These are phyloP conservation scores for Pythium biforme DNA, from an alignment of 352 stramenopile genomes.

Conservation along the genomic window DNA sequence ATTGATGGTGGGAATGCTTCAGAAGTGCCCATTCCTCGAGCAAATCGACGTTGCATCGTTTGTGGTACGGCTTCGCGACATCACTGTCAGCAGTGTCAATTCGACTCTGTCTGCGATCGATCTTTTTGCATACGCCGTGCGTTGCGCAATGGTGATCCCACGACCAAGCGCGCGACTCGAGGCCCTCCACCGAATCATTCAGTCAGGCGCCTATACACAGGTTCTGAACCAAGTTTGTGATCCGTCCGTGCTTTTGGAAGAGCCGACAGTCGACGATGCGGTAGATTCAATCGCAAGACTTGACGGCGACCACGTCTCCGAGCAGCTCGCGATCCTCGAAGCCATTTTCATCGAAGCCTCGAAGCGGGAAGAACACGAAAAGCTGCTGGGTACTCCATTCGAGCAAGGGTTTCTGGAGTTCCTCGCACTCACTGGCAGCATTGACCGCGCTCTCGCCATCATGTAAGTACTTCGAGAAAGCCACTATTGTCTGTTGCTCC, in stretches of 20 bases:
- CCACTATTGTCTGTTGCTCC: background rate
- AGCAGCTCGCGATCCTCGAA: slow-evolving; percentile 30
- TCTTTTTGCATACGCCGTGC: slow-evolving; percentile 28
- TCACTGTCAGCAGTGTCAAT: slow-evolving; percentile 10
- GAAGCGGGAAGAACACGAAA: slow-evolving; percentile 23
- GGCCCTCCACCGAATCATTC: slow-evolving; percentile 34
- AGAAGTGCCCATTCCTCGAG: slow-evolving; percentile 45
- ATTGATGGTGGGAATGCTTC: slow-evolving; percentile 33
- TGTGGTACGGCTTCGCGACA: slow-evolving; percentile 29
- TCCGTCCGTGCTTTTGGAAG: slow-evolving; percentile 18
- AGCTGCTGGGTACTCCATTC: slow-evolving; percentile 27
- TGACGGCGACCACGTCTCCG: slow-evolving; percentile 23
- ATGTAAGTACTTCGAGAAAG: slow-evolving; percentile 20
- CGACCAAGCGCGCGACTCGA: slow-evolving; percentile 23
- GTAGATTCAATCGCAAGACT: background rate
- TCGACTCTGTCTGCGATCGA: slow-evolving; percentile 19
- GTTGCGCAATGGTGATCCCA: slow-evolving; percentile 31
- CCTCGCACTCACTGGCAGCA: slow-evolving; percentile 22
- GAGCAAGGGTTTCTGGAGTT: slow-evolving; percentile 32
- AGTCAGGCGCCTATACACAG: slow-evolving; percentile 30
- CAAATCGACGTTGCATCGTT: slow-evolving; percentile 38
- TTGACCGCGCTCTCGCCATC: slow-evolving; percentile 24
- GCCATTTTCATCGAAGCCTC: slow-evolving; percentile 27
- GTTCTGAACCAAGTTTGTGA: slow-evolving; percentile 28
- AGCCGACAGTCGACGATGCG: background rate